Percentiles rank a stretch among this genome's conserved stretches.
Conservation (phyloP, 106 monocot species). For the Dendrobium officinale region DNA sequence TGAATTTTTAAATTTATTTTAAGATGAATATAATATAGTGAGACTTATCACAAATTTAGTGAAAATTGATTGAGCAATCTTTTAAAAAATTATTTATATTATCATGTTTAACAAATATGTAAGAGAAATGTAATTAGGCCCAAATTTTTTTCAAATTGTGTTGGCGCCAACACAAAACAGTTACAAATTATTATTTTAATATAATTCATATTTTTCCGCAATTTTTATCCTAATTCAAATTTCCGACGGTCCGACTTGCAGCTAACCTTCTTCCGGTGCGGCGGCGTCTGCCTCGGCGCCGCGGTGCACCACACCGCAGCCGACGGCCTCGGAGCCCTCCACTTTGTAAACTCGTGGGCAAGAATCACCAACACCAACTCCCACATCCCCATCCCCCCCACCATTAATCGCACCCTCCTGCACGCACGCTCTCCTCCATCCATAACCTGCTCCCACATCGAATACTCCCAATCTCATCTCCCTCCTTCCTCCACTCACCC, state of each 20-base stretch:
- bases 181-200: no score
- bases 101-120: no score
- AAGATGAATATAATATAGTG: no score
- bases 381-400: slow-evolving; percentile 9
- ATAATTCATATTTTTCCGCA: not conserved
- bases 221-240: not conserved
- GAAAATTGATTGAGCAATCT: no score
- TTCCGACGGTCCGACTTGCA: not conserved
- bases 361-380: slow-evolving; percentile 26
- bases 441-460: slow-evolving; percentile 25
- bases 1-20: no score
- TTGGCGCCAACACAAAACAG: no score
- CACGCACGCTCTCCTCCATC: slow-evolving; percentile 25
- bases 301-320: slow-evolving; percentile 36
- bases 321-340: slow-evolving; percentile 40
- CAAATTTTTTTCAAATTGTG: no score
- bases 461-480: slow-evolving; percentile 18
- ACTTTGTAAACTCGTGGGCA: slow-evolving; percentile 60
- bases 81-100: no score
- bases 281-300: slow-evolving; percentile 42
- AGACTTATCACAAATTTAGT: no score
- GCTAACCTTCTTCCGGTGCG: slow-evolving; percentile 62
- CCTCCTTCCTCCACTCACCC: not conserved
- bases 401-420: slow-evolving; percentile 39
- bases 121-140: no score